Evolutionary conservation across 371 early-diverging fungal species (phyloP).

Genomic region (Amoeboaphelidium protococcarum): DNA sequence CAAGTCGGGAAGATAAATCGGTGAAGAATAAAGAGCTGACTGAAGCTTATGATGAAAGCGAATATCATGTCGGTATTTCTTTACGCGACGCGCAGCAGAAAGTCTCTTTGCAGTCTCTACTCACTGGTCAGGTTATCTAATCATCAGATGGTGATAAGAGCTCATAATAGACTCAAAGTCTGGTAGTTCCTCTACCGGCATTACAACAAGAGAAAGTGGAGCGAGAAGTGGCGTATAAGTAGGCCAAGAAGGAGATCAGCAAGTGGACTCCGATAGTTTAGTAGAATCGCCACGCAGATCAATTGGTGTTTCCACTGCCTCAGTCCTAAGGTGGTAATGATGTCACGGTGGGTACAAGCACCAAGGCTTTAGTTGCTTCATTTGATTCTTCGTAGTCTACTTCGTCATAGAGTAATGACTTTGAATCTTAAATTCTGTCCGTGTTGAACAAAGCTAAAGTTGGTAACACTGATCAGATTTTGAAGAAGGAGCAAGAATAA

Average conservation of each 20-base stretch:
- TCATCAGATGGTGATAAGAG: slow-evolving; percentile 16
- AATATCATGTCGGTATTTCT: slow-evolving; percentile 63
- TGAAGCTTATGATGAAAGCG: slow-evolving; percentile 44
- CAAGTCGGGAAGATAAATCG: too few species aligned
- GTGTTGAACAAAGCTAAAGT: too few species aligned
- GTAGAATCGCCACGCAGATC: slow-evolving; percentile 56
- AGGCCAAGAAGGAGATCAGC: slow-evolving; percentile 42
- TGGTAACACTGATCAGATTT: too few species aligned
- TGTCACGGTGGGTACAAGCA: too few species aligned
- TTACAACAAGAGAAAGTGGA: slow-evolving; percentile 53
- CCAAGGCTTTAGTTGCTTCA: too few species aligned
- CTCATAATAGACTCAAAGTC: slow-evolving; percentile 18
- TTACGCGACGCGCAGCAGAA: slow-evolving; percentile 25
- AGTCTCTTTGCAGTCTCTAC: slow-evolving; percentile 26
- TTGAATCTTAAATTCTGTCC: too few species aligned
- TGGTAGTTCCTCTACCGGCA: slow-evolving; percentile 51
- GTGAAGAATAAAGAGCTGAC: slow-evolving; percentile 27
- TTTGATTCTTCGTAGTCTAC: too few species aligned
- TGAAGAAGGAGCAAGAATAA: too few species aligned
- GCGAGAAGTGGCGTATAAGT: slow-evolving; percentile 51
- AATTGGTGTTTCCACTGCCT: slow-evolving; percentile 41
- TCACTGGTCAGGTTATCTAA: slow-evolving; percentile 27
- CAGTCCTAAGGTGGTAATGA: slow-evolving; percentile 9
- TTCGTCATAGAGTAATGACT: too few species aligned
- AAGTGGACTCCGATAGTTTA: slow-evolving; percentile 62